Conservation (phyloP, 2,329 filamentous ascomycete species). For the Pestalotiopsis sp. region DNA sequence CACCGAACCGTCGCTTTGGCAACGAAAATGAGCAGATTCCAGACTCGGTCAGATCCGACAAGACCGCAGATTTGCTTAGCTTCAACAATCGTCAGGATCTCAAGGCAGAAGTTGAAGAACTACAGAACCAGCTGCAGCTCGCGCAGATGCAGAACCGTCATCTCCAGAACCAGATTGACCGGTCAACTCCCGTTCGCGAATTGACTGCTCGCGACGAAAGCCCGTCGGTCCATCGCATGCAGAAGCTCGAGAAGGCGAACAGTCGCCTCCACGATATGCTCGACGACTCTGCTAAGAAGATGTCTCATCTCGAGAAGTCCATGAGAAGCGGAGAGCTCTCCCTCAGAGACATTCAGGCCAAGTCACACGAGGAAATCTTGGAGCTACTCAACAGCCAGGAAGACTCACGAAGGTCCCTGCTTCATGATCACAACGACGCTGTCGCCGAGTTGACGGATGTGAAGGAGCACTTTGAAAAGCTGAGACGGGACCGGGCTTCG, state of each 20-base stretch:
- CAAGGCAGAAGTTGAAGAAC: constrained; percentile 85
- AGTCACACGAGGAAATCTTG: constrained; percentile 91
- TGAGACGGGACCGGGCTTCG: constrained; percentile 78
- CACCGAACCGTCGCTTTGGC: constrained; percentile 73
- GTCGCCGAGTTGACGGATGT: constrained; percentile 84
- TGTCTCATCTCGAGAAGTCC: constrained; percentile 84
- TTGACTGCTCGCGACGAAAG: constrained; percentile 68
- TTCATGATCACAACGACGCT: constrained; percentile 84
- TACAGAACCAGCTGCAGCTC: constrained; percentile 93
- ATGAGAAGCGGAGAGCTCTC: constrained; percentile 87
- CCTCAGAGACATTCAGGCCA: constrained; percentile 87
- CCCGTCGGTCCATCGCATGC: constrained; percentile 77
- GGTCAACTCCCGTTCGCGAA: constrained; percentile 64
- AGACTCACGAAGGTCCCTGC: constrained; percentile 77
- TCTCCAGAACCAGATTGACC: constrained; percentile 83
- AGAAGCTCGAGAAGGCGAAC: constrained; percentile 92
- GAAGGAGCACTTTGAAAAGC: constrained; percentile 83
- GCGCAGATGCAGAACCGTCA: constrained; percentile 95
- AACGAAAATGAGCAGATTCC: constrained; percentile 64
- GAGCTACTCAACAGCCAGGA: constrained; percentile 93
- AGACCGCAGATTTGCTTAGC: constrained; percentile 79
- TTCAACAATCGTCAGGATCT: constrained; percentile 91
- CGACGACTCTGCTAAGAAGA: constrained; percentile 90
- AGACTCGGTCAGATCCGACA: constrained; percentile 83
- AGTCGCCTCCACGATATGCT: constrained; percentile 90